Evolutionary conservation across 2,329 filamentous ascomycete species (phyloP).

Genomic region (Sordariomycetes sp.): DNA sequence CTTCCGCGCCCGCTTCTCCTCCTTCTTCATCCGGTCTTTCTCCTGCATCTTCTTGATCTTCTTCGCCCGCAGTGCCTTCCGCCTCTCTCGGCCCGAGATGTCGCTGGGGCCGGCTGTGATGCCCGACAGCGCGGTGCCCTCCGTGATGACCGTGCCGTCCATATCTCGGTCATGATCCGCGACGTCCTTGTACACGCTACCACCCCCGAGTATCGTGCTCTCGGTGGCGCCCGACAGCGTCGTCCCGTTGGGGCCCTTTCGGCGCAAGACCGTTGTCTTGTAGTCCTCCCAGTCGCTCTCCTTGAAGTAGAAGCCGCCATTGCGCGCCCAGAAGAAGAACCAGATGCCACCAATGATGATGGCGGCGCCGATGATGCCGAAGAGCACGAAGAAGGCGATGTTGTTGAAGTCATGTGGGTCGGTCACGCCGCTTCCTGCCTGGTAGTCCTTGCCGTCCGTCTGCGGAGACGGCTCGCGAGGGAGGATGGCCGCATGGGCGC

Average conservation of each 20-base stretch:
- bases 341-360: conserved; percentile 73
- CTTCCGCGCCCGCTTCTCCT: conserved; percentile 22
- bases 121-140: conserved; percentile 35
- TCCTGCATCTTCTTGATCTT: conserved; percentile 25
- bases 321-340: conserved; percentile 99
- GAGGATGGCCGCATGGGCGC: conserved; percentile 29
- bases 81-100: conserved; percentile 41
- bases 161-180: conserved; percentile 32
- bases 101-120: conserved; percentile 49
- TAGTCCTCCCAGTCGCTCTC: conserved; percentile 95
- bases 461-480: conserved; percentile 26
- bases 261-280: conserved; percentile 84
- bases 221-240: conserved; percentile 74
- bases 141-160: conserved; percentile 31
- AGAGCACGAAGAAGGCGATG: conserved; percentile 70
- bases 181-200: conserved; percentile 71
- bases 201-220: conserved; percentile 76
- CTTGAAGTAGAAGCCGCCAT: conserved; percentile 83
- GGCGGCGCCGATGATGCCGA: conserved; percentile 68
- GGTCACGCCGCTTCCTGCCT: conserved; percentile 38
- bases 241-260: conserved; percentile 81
- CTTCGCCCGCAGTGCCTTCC: conserved; percentile 40
- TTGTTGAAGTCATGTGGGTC: conserved; percentile 49
- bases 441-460: conserved; percentile 16
- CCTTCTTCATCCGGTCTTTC: conserved; percentile 17